phyloP scores from a whole-genome alignment of 257 asterid genomes.

The Leptodermis oblonga region DNA sequence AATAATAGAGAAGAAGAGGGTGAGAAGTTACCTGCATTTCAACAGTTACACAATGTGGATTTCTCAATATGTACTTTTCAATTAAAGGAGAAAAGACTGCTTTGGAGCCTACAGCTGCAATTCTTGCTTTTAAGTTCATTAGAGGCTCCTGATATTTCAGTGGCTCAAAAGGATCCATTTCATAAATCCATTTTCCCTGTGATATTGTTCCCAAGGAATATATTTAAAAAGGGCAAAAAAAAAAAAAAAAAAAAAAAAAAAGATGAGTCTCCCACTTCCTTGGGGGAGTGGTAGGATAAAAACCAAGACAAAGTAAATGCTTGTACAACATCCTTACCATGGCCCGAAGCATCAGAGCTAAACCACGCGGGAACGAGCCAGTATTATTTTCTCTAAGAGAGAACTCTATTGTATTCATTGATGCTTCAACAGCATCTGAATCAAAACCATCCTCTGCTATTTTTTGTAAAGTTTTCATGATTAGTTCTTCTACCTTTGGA shows the following conservation, averaged over 20 bases:
- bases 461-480: constrained; percentile 51
- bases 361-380: constrained; percentile 98
- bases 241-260: constrained; percentile 8
- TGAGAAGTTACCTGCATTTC: constrained; percentile 78
- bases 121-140: constrained; percentile 80
- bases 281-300: not conserved
- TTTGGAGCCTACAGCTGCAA: constrained; percentile 87
- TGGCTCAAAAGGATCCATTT: constrained; percentile 94
- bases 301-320: constrained; percentile 16
- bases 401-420: constrained; percentile 96
- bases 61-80: constrained; percentile 69
- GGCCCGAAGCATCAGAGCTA: constrained; percentile 95
- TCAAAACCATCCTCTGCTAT: constrained; percentile 87
- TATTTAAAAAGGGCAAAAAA: too few species aligned
- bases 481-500: constrained; percentile 66
- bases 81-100: constrained; percentile 91
- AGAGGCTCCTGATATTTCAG: constrained; percentile 83
- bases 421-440: constrained; percentile 95
- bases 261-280: not conserved
- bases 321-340: constrained; percentile 46
- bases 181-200: constrained; percentile 97
- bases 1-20: not conserved
- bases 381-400: constrained; percentile 98
- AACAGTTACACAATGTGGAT: constrained; percentile 77
- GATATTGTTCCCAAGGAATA: constrained; percentile 10